Conservation (phyloP, 108 stramenopile genomes). For the Aurantiochytrium sp. region DNA sequence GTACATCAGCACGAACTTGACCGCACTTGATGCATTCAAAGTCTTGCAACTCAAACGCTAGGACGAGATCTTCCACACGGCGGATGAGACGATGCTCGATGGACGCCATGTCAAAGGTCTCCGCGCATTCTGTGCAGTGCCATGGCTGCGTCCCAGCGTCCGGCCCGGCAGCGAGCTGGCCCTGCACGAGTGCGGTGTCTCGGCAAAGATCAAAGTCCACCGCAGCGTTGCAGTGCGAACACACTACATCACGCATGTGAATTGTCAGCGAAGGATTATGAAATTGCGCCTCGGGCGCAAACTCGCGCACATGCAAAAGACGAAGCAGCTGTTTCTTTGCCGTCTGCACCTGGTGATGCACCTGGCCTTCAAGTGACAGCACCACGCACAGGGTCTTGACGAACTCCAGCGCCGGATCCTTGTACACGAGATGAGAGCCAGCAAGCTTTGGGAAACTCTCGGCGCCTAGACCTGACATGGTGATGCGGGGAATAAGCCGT, state of each 20-base stretch:
- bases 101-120: constrained; percentile 60
- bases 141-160: constrained; percentile 28
- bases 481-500: constrained; percentile 37
- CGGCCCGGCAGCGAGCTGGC: neutral
- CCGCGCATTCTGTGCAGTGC: constrained; percentile 77
- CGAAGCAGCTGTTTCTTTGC: constrained; percentile 77
- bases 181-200: neutral
- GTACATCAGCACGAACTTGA: constrained; percentile 36
- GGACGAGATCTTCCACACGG: constrained; percentile 58
- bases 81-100: constrained; percentile 77
- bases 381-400: constrained; percentile 76
- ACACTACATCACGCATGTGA: constrained; percentile 84
- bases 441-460: constrained; percentile 52
- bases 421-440: constrained; percentile 53
- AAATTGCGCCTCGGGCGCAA: constrained; percentile 71
- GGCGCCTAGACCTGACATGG: constrained; percentile 19
- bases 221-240: constrained; percentile 79
- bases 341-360: constrained; percentile 64
- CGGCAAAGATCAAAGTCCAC: constrained; percentile 84
- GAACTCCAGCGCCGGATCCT: constrained; percentile 82
- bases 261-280: constrained; percentile 73
- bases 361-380: constrained; percentile 72
- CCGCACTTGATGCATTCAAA: constrained; percentile 75
- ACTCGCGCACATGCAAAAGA: constrained; percentile 86
- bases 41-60: constrained; percentile 85